Evolutionary conservation across 2,329 filamentous ascomycete genomes (phyloP).

Genomic region (Phialophora chinensis): DNA sequence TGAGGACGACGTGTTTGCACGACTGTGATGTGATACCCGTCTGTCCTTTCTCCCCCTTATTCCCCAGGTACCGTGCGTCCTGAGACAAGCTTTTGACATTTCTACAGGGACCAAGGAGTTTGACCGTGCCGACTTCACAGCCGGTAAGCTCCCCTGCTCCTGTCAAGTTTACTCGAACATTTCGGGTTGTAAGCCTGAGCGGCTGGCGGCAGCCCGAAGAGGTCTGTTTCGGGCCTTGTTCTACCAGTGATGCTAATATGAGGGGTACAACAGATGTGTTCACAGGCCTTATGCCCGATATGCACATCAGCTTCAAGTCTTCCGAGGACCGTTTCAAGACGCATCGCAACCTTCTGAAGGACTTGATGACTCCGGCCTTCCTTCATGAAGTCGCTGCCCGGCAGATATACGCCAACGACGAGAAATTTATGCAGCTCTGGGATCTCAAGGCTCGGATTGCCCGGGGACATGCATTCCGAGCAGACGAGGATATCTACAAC

Average conservation of each 20-base stretch:
- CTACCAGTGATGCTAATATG: background rate
- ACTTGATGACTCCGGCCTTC: constrained; percentile 36
- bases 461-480: constrained; percentile 44
- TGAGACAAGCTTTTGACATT: background rate
- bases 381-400: constrained; percentile 42
- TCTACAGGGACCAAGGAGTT: constrained; percentile 37
- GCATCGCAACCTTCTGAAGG: constrained; percentile 20
- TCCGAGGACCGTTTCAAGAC: constrained; percentile 15
- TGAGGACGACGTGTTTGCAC: background rate
- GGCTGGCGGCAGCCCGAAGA: background rate
- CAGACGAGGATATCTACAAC: constrained; percentile 45
- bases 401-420: constrained; percentile 39
- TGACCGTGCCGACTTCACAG: constrained; percentile 15
- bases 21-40: background rate
- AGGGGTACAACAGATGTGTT: constrained; percentile 8
- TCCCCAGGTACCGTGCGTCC: too few species aligned
- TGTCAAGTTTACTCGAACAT: background rate
- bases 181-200: background rate
- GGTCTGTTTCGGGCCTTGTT: background rate
- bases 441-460: constrained; percentile 42
- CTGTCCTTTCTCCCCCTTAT: too few species aligned
- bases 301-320: constrained; percentile 15
- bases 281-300: constrained; percentile 3
- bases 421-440: constrained; percentile 44
- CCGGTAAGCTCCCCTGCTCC: background rate